Evolutionary conservation across 176 grass and related monocot species (phyloP), one percentile per base, ranked within the genome.

Genomic region (Hsuehochloa calcarea): DNA sequence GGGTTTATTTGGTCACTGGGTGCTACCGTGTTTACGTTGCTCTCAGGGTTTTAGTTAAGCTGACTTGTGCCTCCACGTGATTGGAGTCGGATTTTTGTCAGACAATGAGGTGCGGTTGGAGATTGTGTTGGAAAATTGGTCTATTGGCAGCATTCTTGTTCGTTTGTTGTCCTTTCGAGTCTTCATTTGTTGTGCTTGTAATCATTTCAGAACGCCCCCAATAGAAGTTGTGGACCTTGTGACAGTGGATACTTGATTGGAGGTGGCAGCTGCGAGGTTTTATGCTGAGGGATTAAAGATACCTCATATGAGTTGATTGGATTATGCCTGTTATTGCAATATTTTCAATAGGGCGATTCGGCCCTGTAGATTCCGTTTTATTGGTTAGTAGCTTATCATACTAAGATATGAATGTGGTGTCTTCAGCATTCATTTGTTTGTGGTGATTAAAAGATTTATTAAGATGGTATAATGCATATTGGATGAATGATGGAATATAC

Each of bases 51-150:
- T 76, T 75, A 81, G 37, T 82, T 82, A 37, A 25, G 74, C 49
- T 67, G 62, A 82, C 47, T 38, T 66, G 51, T 70, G 51, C 77
- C 56, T 62, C 63, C 64, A 85, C 54, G 63, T 81, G 64, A 43
- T 75, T 72, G 69, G 40, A 80, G 45, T 68, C n/a, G 38, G 37
- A 15, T 16, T 51, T 60, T 68, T 54, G 54, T 85, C 69, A 80
- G 25, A 45, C 26, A 20, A 66, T 54, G 46, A 11, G 11, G 16
- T 35, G 29, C 0, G 4, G 66, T 25, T 69, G 82, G 50, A 39
- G 26, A 58, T 35, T 29, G 20, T 87, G 64, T 59, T n/a, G 16
- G 15, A 31, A 60, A 58, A 3, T 37, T 67, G 46, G 6, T 58
- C 47, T 72, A 0, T 17, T 31, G n/a, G 62, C 65, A 72, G 23